These are phyloP conservation scores for Vaccinium vitisidaea DNA, from an alignment of 148 eudicot genomes.

Conservation along the genomic window DNA sequence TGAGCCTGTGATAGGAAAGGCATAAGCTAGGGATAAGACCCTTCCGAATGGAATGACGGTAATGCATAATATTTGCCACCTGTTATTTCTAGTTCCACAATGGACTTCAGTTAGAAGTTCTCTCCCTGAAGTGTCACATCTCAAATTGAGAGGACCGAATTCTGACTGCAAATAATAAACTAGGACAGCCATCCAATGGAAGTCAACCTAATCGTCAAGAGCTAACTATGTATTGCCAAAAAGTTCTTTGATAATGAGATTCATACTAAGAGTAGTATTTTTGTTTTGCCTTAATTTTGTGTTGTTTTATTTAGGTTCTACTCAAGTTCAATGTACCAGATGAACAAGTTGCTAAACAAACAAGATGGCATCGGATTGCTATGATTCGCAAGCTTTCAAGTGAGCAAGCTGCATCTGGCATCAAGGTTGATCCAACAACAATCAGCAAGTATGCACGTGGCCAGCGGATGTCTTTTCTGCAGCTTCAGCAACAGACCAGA, in stretches of 20 bases:
- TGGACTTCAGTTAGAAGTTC: neutral
- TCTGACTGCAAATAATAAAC: conserved; percentile 1
- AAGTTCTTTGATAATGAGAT: neutral
- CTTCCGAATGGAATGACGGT: neutral
- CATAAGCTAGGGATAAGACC: neutral
- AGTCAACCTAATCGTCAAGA: neutral
- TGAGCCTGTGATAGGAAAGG: neutral
- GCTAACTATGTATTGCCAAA: neutral
- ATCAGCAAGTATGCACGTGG: conserved; percentile 97
- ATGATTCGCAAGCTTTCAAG: conserved; percentile 94
- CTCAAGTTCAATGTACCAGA: conserved; percentile 76
- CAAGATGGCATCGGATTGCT: conserved; percentile 98
- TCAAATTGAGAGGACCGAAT: neutral
- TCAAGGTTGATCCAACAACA: conserved; percentile 84
- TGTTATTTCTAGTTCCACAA: neutral
- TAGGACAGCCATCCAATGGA: neutral
- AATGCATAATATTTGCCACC: neutral
- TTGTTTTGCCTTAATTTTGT: neutral
- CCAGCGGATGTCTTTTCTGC: conserved; percentile 96
- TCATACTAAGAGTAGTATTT: neutral
- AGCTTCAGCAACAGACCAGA: conserved; percentile 94
- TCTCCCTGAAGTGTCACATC: neutral
- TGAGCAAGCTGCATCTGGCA: conserved; percentile 90
- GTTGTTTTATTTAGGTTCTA: conserved; percentile 51
- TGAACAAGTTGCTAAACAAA: conserved; percentile 73